Conservation (phyloP, 2,329 filamentous ascomycete species). For the Calonectria pteridis region DNA sequence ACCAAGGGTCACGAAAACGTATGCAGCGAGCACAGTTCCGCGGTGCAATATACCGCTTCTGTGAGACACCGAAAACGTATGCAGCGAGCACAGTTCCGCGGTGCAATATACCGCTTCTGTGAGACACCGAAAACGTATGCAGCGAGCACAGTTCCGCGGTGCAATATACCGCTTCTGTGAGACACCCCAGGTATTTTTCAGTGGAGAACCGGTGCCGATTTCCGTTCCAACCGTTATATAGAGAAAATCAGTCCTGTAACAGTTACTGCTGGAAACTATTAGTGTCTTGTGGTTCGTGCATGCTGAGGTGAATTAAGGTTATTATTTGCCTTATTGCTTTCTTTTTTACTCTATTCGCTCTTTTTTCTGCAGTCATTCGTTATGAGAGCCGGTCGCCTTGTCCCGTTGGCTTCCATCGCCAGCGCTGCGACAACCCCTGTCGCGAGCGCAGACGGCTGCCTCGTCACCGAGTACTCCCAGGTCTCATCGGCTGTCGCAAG, state of each 20-base stretch:
- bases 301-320: not conserved
- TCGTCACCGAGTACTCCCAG: conserved; percentile 26
- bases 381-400: conserved; percentile 16
- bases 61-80: conserved; percentile 6
- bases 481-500: conserved; percentile 25
- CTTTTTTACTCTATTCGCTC: conserved; percentile 4
- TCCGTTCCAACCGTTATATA: conserved; percentile 14
- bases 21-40: not conserved
- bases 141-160: not conserved
- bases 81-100: not conserved
- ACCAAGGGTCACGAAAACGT: conserved; percentile 14
- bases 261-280: not conserved
- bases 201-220: conserved; percentile 18
- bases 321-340: conserved; percentile 13
- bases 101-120: not conserved
- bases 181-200: not conserved
- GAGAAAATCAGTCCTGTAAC: not conserved
- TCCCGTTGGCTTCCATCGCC: conserved; percentile 19
- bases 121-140: conserved; percentile 9
- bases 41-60: not conserved
- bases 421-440: conserved; percentile 13
- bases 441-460: conserved; percentile 14
- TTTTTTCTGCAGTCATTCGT: not conserved
- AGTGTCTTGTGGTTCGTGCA: not conserved
- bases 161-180: not conserved